phyloP scores from a whole-genome alignment of 2,329 filamentous ascomycete genomes.

The Hypoxylon sp. region DNA sequence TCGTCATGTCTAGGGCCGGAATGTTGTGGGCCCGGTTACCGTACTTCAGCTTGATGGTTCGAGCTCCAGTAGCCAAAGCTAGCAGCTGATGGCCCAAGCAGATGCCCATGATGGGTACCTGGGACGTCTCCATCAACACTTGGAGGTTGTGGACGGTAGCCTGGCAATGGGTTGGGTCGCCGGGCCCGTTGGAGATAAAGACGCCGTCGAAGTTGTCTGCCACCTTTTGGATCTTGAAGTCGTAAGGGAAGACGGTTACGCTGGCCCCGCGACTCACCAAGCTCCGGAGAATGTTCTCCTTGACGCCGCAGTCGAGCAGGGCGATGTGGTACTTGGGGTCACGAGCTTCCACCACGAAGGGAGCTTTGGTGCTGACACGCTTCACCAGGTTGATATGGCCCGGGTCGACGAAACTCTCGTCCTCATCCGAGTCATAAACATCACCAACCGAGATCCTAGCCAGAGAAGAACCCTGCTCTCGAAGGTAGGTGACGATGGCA shows the following conservation, averaged over 20 bases:
- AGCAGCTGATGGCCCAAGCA: conserved; percentile 97
- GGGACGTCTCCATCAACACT: conserved; percentile 88
- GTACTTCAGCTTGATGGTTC: conserved; percentile 98
- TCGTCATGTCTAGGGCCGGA: conserved; percentile 90
- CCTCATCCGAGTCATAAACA: conserved; percentile 97
- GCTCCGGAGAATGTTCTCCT: conserved; percentile 98
- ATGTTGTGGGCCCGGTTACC: conserved; percentile 99
- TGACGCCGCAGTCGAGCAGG: conserved; percentile 96
- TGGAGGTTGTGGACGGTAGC: conserved; percentile 91
- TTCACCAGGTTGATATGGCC: conserved; percentile 96
- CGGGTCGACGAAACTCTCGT: conserved; percentile 94
- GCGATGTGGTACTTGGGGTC: conserved; percentile 89
- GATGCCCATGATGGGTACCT: conserved; percentile 95
- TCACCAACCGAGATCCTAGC: conserved; percentile 94
- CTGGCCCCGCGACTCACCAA: conserved; percentile 90
- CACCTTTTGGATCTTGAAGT: conserved; percentile 98
- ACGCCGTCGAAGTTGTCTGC: conserved; percentile 97
- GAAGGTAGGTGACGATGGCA: conserved; percentile 92
- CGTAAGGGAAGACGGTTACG: conserved; percentile 92
- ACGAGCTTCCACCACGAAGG: conserved; percentile 90
- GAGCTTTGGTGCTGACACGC: conserved; percentile 96
- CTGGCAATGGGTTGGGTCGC: conserved; percentile 96
- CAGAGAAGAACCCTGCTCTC: conserved; percentile 95
- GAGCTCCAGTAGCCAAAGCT: conserved; percentile 85
- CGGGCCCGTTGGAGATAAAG: conserved; percentile 98